These are phyloP conservation scores for Apiotrichum sp. DNA, from an alignment of 1,284 basidiomycete genomes.

Conservation along the genomic window DNA sequence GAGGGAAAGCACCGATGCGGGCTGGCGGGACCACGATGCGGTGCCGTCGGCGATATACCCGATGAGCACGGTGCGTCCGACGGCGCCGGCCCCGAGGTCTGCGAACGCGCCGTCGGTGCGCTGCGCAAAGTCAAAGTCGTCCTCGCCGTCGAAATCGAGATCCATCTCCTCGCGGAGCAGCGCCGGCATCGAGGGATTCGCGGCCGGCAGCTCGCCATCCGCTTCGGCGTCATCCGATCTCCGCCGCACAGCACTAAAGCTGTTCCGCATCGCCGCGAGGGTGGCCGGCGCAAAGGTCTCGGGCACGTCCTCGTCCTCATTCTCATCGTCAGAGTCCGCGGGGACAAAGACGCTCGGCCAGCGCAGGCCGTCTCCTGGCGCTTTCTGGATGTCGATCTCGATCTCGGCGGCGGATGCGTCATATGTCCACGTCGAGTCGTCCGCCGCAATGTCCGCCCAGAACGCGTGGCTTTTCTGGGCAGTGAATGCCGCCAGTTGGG, in stretches of 20 bases:
- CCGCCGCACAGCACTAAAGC: slow-evolving; percentile 16
- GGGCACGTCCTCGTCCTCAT: slow-evolving; percentile 61
- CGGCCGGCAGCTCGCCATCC: slow-evolving; percentile 22
- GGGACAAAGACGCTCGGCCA: slow-evolving; percentile 75
- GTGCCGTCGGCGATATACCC: slow-evolving; percentile 18
- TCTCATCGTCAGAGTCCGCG: slow-evolving; percentile 20
- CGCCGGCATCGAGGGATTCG: slow-evolving; percentile 36
- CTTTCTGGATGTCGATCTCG: slow-evolving; percentile 77
- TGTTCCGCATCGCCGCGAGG: slow-evolving; percentile 67
- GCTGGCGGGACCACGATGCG: slow-evolving; percentile 29
- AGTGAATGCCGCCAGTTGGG: slow-evolving; percentile 55
- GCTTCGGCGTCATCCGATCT: slow-evolving; percentile 17
- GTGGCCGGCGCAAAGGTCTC: slow-evolving; percentile 85
- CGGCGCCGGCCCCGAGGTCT: slow-evolving; percentile 13
- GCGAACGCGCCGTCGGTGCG: slow-evolving; percentile 17
- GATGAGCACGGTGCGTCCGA: slow-evolving; percentile 33
- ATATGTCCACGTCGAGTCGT: slow-evolving; percentile 80
- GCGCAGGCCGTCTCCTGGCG: slow-evolving; percentile 59
- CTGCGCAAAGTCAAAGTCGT: slow-evolving; percentile 39
- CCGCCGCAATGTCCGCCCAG: slow-evolving; percentile 67
- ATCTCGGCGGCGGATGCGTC: slow-evolving; percentile 65
- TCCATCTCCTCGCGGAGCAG: slow-evolving; percentile 47
- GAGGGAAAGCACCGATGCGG: slow-evolving; percentile 26
- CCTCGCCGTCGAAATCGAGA: slow-evolving; percentile 36
- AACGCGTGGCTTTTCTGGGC: slow-evolving; percentile 53